Evolutionary conservation across 345 rosid species (phyloP).

Genomic region (Arabis alpina): DNA sequence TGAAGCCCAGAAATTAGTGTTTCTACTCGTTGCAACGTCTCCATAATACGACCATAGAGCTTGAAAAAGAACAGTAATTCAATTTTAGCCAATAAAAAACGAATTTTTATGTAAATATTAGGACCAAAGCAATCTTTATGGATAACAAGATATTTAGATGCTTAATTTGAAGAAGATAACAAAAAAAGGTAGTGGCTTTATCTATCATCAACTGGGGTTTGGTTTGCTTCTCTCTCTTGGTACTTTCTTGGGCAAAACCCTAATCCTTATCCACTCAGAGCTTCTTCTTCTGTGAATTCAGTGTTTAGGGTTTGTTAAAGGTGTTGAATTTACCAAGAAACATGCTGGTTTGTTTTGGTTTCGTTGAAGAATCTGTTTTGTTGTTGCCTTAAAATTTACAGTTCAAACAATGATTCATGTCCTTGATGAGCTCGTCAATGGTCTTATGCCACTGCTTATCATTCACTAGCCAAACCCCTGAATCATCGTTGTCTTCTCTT

Average conservation of each 20-base stretch:
- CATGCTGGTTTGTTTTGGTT: conserved; percentile 27
- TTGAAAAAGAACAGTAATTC: neutral
- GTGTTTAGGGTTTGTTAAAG: conserved; percentile 25
- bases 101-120: neutral
- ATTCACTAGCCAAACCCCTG: conserved; percentile 43
- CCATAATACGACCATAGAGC: conserved; percentile 2
- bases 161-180: conserved; percentile 22
- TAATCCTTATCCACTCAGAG: conserved; percentile 27
- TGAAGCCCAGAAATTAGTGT: conserved; percentile 1
- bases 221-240: conserved; percentile 37
- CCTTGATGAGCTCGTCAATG: conserved; percentile 73
- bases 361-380: conserved; percentile 35
- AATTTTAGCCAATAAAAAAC: conserved; percentile 9
- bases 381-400: conserved; percentile 27
- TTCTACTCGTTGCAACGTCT: conserved; percentile 25
- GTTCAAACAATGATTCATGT: conserved; percentile 51
- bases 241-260: conserved; percentile 22
- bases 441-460: conserved; percentile 54
- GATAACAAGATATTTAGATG: conserved; percentile 33
- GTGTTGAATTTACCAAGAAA: conserved; percentile 35
- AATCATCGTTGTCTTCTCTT: conserved; percentile 7
- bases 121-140: conserved; percentile 10
- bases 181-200: conserved; percentile 24
- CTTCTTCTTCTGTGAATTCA: conserved; percentile 16
- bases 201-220: conserved; percentile 27